Evolutionary conservation across 331 rosid genomes (phyloP), one percentile per base, ranked within the genome.

Genomic region (Pyracantha coccinea): DNA sequence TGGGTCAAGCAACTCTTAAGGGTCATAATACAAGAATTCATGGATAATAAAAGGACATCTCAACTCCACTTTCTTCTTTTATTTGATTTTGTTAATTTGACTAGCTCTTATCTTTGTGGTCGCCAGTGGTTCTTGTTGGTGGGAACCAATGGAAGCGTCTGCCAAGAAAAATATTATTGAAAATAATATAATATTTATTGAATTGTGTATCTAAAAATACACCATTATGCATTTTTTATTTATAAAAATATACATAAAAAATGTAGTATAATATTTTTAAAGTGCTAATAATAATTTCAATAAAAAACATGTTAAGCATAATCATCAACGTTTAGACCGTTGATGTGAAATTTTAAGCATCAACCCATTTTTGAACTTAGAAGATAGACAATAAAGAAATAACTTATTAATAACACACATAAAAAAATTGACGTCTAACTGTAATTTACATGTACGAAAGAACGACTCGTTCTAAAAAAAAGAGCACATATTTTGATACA

Each of bases 1-100:
- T 67, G 75, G 71, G 72, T 47, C 75, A 50, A 21, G 76, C 64
- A 67, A 63, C 71, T 63, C 79, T 33, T 21, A 17, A 33, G 69
- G 28, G 52, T 65, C 25, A 73, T 35, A n/a, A 3, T 11, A 11
- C 5, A 27, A 57, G 50, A 11, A 21, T 55, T 33, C 17, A 54
- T 50, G 21, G 29, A 68, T 38, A 68, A 27, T 47, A 50, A 0
- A 7, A 7, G 27, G 75, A 45, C 54, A 21, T 72, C 41, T 8
- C 38, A 57, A 24, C 45, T 32, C 69, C 59, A 24, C 20, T 2
- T 23, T 23, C 35, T 20, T 44, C 69, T 47, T 58, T 23, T 14
- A 58, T 8, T 59, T 58, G 14, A 59, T 58, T 57, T 54, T 72
- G 55, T 38, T 50, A 10, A 72, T 38, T 57, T 59, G 57, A 16